A percentile compares a stretch with the other conserved stretches of the same genome.
Evolutionary conservation across 2,329 filamentous ascomycete genomes (phyloP).

Genomic region (Colletotrichum camelliae): DNA sequence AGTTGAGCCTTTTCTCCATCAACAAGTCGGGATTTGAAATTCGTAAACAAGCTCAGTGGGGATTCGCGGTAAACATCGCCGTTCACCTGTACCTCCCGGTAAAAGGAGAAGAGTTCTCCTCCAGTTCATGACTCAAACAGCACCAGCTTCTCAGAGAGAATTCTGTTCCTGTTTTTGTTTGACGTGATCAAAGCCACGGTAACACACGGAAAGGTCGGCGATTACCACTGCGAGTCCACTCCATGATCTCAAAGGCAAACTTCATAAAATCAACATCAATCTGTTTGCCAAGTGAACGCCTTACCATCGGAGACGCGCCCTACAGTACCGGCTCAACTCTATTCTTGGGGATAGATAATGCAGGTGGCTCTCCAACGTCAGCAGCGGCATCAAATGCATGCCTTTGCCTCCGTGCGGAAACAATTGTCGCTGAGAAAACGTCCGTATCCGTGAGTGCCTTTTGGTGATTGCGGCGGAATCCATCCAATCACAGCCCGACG

Average conservation of each 20-base stretch:
- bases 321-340: background rate
- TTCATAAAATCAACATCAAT: background rate
- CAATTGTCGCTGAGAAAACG: background rate
- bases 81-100: background rate
- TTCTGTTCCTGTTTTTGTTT: background rate
- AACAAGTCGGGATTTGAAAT: constrained; percentile 8
- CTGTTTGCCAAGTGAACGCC: background rate
- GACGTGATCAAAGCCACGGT: background rate
- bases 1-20: background rate
- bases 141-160: background rate
- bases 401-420: background rate
- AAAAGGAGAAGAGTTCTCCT: background rate
- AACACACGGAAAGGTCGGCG: background rate
- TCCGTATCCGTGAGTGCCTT: background rate
- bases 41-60: background rate
- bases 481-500: constrained; percentile 2
- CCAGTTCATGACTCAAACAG: background rate
- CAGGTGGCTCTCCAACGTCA: background rate
- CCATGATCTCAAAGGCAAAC: background rate
- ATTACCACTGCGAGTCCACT: background rate
- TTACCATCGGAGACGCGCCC: background rate
- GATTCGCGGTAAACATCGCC: background rate
- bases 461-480: background rate
- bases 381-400: background rate
- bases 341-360: background rate